Conservation (phyloP, 768 basidiomycete species). For the Crucibulum laeve region DNA sequence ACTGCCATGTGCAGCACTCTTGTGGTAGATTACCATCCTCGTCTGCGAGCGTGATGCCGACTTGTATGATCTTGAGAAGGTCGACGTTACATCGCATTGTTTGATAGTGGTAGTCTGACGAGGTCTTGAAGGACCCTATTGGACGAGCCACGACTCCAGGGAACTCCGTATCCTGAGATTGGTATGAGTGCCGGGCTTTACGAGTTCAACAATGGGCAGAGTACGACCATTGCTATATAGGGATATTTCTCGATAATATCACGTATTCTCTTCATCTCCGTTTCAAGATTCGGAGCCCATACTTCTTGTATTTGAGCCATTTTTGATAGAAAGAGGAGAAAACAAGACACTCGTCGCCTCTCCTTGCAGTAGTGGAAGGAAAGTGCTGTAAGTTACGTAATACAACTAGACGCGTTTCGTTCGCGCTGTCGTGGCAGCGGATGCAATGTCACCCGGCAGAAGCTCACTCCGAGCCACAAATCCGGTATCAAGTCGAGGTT, state of each 20-base stretch:
- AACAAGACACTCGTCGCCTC: too few species aligned
- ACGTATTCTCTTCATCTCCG: constrained; percentile 87
- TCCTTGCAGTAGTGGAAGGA: too few species aligned
- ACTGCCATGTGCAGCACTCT: constrained; percentile 96
- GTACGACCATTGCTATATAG: constrained; percentile 88
- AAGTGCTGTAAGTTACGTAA: too few species aligned
- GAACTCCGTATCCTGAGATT: constrained; percentile 90
- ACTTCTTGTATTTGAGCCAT: constrained; percentile 93
- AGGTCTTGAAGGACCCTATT: constrained; percentile 93
- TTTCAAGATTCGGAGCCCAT: constrained; percentile 90
- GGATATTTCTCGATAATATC: constrained; percentile 87
- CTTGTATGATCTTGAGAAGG: constrained; percentile 94
- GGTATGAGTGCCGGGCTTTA: constrained; percentile 19
- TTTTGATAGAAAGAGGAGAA: constrained; percentile 3
- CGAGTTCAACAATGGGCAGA: constrained; percentile 14
- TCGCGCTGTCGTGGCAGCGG: too few species aligned
- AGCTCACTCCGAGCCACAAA: too few species aligned
- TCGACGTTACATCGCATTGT: constrained; percentile 99
- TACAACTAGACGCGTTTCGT: too few species aligned
- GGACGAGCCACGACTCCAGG: constrained; percentile 97
- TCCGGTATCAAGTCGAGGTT: too few species aligned
- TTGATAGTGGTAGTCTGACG: constrained; percentile 98
- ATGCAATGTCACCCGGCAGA: too few species aligned
- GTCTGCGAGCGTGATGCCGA: constrained; percentile 92
- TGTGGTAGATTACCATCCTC: constrained; percentile 90